phyloP scores from a whole-genome alignment of 495 filamentous ascomycete genomes.

The Delitschia confertaspora region DNA sequence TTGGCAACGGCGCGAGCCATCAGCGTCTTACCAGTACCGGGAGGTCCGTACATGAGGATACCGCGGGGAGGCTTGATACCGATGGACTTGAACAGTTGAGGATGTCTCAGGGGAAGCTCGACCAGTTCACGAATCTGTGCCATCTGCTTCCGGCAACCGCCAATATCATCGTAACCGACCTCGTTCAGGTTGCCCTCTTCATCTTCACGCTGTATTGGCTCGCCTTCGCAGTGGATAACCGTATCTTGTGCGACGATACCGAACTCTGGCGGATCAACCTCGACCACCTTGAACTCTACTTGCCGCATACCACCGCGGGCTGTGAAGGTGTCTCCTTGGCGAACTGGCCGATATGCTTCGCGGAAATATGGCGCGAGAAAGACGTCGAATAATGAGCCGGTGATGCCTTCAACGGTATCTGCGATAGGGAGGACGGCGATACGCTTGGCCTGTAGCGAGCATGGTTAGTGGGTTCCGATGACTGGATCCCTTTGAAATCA shows the following conservation, averaged over 20 bases:
- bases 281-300: slow-evolving; percentile 98
- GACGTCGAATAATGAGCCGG: slow-evolving; percentile 95
- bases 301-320: slow-evolving; percentile 96
- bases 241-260: slow-evolving; percentile 98
- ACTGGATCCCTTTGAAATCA: slow-evolving; percentile 8
- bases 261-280: slow-evolving; percentile 95
- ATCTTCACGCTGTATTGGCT: slow-evolving; percentile 96
- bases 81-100: slow-evolving; percentile 98
- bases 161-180: slow-evolving; percentile 98
- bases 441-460: slow-evolving; percentile 70
- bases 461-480: slow-evolving; percentile 22
- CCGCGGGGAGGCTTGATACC: slow-evolving; percentile 99
- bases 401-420: slow-evolving; percentile 94
- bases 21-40: slow-evolving; percentile 97
- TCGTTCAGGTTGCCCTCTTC: slow-evolving; percentile 99
- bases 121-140: slow-evolving; percentile 98
- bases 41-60: slow-evolving; percentile 95
- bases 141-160: slow-evolving; percentile 99
- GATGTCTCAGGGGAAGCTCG: slow-evolving; percentile 90
- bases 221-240: slow-evolving; percentile 96
- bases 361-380: slow-evolving; percentile 99
- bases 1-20: slow-evolving; percentile 99
- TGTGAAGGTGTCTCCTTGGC: slow-evolving; percentile 95
- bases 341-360: slow-evolving; percentile 92
- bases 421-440: slow-evolving; percentile 98